These are phyloP conservation scores for Penicillium sp. DNA, from an alignment of 2,329 filamentous ascomycete species.

Conservation along the genomic window DNA sequence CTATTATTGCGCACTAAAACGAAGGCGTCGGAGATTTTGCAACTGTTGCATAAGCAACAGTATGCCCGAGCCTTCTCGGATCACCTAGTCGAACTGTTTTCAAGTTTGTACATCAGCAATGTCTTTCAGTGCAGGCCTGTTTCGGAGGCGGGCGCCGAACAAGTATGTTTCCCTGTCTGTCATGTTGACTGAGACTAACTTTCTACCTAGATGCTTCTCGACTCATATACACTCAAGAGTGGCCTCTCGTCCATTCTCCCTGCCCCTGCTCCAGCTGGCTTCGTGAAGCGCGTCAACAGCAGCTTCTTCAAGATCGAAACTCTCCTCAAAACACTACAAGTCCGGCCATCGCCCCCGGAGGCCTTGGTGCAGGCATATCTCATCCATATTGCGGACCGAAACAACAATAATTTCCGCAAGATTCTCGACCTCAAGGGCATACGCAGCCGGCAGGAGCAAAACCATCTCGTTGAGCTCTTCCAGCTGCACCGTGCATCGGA, in stretches of 20 bases:
- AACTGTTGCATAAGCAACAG: constrained; percentile 81
- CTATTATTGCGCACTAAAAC: constrained; percentile 73
- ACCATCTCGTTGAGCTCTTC: constrained; percentile 84
- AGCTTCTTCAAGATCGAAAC: constrained; percentile 87
- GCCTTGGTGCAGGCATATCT: constrained; percentile 95
- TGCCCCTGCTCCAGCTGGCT: constrained; percentile 65
- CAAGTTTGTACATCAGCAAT: constrained; percentile 76
- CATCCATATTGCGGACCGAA: constrained; percentile 92
- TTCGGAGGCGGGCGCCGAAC: constrained; percentile 91
- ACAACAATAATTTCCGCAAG: constrained; percentile 93
- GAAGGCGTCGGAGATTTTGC: constrained; percentile 74
- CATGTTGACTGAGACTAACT: background rate
- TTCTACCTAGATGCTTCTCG: constrained; percentile 80
- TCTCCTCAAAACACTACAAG: constrained; percentile 93
- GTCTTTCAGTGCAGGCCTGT: constrained; percentile 89
- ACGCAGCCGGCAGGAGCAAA: constrained; percentile 75
- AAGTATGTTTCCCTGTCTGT: constrained; percentile 54
- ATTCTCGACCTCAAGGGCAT: constrained; percentile 95
- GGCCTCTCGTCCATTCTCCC: constrained; percentile 54
- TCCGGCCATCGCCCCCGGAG: constrained; percentile 86
- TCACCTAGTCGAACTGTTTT: constrained; percentile 87
- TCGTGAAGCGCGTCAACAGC: constrained; percentile 82
- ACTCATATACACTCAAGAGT: constrained; percentile 73
- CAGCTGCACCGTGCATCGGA: constrained; percentile 75
- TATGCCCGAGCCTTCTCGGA: constrained; percentile 95